A percentile compares a stretch with the other conserved stretches of the same genome.
Conservation (phyloP, 2,329 filamentous ascomycete genomes). For the Claviceps sp. region DNA sequence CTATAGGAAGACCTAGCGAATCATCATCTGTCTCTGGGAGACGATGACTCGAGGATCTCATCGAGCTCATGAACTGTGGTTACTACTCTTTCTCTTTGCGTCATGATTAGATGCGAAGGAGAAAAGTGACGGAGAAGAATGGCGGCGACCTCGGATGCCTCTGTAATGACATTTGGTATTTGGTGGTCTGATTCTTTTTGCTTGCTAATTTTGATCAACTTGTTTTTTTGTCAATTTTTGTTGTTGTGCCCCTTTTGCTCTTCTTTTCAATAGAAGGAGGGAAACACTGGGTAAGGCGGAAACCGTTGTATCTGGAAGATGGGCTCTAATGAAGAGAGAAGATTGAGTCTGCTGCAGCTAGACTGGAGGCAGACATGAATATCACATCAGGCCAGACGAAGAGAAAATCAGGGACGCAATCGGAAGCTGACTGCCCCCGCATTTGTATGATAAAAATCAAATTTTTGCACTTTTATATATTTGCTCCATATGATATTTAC, state of each 20-base stretch:
- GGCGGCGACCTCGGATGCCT: not conserved
- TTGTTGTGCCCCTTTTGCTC: not conserved
- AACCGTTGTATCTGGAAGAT: not conserved
- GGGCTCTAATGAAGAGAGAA: not conserved
- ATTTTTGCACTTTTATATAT: not conserved
- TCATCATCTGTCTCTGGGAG: not conserved
- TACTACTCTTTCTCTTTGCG: not conserved
- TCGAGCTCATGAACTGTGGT: slow-evolving; percentile 10
- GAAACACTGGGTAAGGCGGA: not conserved
- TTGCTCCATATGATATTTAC: not conserved
- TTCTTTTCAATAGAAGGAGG: not conserved
- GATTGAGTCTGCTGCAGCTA: slow-evolving; percentile 3
- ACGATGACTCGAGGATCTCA: slow-evolving; percentile 12
- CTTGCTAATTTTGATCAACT: no score
- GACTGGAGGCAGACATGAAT: slow-evolving; percentile 1
- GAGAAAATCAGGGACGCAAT: slow-evolving; percentile 1
- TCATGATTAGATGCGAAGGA: slow-evolving; percentile 1
- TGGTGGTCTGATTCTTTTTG: not conserved
- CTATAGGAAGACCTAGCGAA: not conserved
- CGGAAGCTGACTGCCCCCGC: slow-evolving; percentile 2
- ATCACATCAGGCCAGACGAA: slow-evolving; percentile 3
- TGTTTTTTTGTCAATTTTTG: no score
- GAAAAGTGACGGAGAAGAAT: not conserved
- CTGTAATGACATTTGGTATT: not conserved
- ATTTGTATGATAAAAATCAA: slow-evolving; percentile 10